phyloP scores from a whole-genome alignment of 768 basidiomycete species.

The Cytidiella melzeri region DNA sequence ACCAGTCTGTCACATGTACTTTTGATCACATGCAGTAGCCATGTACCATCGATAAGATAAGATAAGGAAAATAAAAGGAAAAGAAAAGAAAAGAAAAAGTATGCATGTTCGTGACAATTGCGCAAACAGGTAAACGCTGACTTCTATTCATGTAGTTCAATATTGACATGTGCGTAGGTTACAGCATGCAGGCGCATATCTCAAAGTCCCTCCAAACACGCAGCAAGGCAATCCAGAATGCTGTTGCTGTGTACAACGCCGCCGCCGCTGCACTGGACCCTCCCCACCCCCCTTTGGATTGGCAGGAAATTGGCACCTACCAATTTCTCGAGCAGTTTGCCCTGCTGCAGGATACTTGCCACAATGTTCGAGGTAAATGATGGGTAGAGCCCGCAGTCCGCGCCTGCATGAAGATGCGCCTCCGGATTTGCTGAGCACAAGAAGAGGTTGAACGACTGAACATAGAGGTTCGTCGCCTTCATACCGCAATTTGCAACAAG shows the following conservation, averaged over 20 bases:
- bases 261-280: constrained; percentile 19
- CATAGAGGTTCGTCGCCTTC: constrained; percentile 21
- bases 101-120: no score
- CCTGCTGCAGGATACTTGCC: constrained; percentile 19
- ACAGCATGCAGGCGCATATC: constrained; percentile 24
- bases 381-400: constrained; percentile 27
- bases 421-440: constrained; percentile 12
- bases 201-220: no score
- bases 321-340: no score
- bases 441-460: constrained; percentile 22
- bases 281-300: no score
- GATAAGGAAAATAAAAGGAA: no score
- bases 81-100: no score
- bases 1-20: no score
- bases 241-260: constrained; percentile 24
- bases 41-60: no score
- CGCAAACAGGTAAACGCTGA: constrained; percentile 24
- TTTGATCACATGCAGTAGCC: no score
- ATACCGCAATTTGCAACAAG: constrained; percentile 25
- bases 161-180: constrained; percentile 13
- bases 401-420: no score
- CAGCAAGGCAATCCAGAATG: constrained; percentile 17
- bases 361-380: constrained; percentile 17
- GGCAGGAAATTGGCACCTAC: no score
- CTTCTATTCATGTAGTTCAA: neutral